A percentile compares a stretch with the other conserved stretches of the same genome.
Evolutionary conservation across 2,329 filamentous ascomycete species (phyloP).

Genomic region (Bimuria novae-zelandiae): DNA sequence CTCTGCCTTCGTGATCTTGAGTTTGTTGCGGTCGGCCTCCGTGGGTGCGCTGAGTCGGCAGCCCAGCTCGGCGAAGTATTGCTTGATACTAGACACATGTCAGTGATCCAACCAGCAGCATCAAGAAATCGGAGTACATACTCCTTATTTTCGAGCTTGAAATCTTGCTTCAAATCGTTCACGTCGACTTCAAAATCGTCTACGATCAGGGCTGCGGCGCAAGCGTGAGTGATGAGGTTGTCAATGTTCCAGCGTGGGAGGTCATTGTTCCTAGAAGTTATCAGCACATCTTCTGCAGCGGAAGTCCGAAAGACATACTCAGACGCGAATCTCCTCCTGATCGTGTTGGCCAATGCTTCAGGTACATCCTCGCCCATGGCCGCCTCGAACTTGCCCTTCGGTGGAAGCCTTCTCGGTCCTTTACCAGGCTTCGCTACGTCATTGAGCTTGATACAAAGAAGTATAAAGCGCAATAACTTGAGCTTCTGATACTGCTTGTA

Average conservation of each 20-base stretch:
- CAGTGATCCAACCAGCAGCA: constrained; percentile 5
- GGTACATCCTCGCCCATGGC: constrained; percentile 54
- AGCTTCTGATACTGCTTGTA: constrained; percentile 55
- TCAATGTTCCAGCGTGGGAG: constrained; percentile 75
- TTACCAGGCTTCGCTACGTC: constrained; percentile 42
- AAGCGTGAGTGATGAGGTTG: constrained; percentile 73
- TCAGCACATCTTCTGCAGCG: too few relatives aligned
- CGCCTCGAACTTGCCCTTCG: constrained; percentile 69
- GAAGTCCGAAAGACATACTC: constrained; percentile 26
- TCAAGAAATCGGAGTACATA: constrained; percentile 33
- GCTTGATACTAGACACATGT: constrained; percentile 54
- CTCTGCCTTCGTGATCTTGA: constrained; percentile 64
- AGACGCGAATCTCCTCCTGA: constrained; percentile 65
- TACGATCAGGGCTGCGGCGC: constrained; percentile 70
- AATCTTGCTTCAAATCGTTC: constrained; percentile 70
- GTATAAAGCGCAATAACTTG: constrained; percentile 56
- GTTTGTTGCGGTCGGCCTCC: constrained; percentile 55
- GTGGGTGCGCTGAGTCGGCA: constrained; percentile 60
- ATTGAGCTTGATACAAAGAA: constrained; percentile 55
- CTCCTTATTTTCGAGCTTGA: constrained; percentile 71
- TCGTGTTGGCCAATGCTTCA: constrained; percentile 30
- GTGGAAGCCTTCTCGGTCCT: constrained; percentile 56
- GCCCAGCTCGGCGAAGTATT: constrained; percentile 78
- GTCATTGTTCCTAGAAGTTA: constrained; percentile 42
- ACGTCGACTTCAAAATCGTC: constrained; percentile 76